Evolutionary conservation across 108 stramenopile genomes (phyloP).

Genomic region (Cyclotella kingstonii): DNA sequence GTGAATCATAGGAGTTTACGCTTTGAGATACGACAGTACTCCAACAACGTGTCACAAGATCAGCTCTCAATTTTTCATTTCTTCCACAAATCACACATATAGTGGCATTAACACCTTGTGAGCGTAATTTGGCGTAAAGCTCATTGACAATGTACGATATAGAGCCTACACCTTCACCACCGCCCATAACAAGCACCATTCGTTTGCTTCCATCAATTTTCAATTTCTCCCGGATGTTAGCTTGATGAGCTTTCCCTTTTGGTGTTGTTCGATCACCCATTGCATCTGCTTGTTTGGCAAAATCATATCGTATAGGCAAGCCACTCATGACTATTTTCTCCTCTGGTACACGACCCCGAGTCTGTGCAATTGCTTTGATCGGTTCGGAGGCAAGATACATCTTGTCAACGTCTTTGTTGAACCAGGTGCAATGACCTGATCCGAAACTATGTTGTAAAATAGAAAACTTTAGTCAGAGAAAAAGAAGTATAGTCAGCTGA

Average conservation of each 20-base stretch:
- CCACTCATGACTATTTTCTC: slow-evolving; percentile 88
- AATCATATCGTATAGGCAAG: slow-evolving; percentile 91
- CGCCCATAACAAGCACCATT: slow-evolving; percentile 91
- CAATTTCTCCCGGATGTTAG: slow-evolving; percentile 44
- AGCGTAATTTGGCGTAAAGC: slow-evolving; percentile 52
- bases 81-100: slow-evolving; percentile 94
- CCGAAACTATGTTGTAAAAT: slow-evolving; percentile 56
- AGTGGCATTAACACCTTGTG: slow-evolving; percentile 69
- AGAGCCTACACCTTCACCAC: slow-evolving; percentile 92
- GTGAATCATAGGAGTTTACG: slow-evolving; percentile 32
- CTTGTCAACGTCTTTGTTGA: slow-evolving; percentile 77
- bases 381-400: slow-evolving; percentile 89
- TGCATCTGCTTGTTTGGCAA: slow-evolving; percentile 60
- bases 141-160: slow-evolving; percentile 80
- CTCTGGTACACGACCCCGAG: slow-evolving; percentile 64
- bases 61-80: slow-evolving; percentile 71
- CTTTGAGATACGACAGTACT: slow-evolving; percentile 47
- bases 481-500: slow-evolving; percentile 19
- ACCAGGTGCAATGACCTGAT: slow-evolving; percentile 93
- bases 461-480: slow-evolving; percentile 54
- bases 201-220: slow-evolving; percentile 57
- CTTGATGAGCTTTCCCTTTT: slow-evolving; percentile 53
- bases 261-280: slow-evolving; percentile 66
- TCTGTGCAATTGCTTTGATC: slow-evolving; percentile 60
- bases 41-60: slow-evolving; percentile 73